A percentile compares a stretch with the other conserved stretches of the same genome.
These are phyloP conservation scores for Nidularia pulvinata DNA, from an alignment of 768 basidiomycete genomes.

Conservation along the genomic window DNA sequence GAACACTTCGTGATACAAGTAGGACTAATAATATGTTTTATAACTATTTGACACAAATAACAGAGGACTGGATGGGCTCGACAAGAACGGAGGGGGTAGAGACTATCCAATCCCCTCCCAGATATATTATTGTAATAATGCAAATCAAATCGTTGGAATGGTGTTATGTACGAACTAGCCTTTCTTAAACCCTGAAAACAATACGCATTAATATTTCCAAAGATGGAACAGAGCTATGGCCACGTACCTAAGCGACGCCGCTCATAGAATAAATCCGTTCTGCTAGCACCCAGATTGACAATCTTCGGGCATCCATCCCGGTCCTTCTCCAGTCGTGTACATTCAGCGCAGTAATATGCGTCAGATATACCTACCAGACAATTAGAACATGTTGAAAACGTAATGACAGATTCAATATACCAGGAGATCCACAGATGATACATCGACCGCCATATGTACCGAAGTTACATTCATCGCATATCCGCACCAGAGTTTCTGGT, in stretches of 20 bases:
- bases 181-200: conserved; percentile 67
- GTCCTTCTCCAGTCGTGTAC: conserved; percentile 95
- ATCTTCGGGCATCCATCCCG: conserved; percentile 99
- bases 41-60: too few species aligned
- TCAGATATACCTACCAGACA: conserved; percentile 86
- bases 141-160: not conserved
- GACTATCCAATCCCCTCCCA: too few species aligned
- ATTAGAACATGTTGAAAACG: not conserved
- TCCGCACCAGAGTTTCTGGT: conserved; percentile 96
- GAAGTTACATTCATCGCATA: conserved; percentile 99
- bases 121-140: too few species aligned
- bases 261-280: conserved; percentile 93
- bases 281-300: conserved; percentile 92
- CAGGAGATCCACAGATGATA: conserved; percentile 96
- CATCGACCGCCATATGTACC: conserved; percentile 97
- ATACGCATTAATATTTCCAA: not conserved
- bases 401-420: conserved; percentile 42
- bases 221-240: not conserved
- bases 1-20: too few species aligned
- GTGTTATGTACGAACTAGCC: conserved; percentile 22
- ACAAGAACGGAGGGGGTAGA: too few species aligned
- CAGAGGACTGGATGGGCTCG: too few species aligned
- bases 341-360: conserved; percentile 98
- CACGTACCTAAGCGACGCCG: conserved; percentile 76
- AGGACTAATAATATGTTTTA: too few species aligned